Percentiles rank a stretch among this genome's conserved stretches.
Conservation (phyloP, 2,329 filamentous ascomycete genomes). For the Didymella arachidicola region DNA sequence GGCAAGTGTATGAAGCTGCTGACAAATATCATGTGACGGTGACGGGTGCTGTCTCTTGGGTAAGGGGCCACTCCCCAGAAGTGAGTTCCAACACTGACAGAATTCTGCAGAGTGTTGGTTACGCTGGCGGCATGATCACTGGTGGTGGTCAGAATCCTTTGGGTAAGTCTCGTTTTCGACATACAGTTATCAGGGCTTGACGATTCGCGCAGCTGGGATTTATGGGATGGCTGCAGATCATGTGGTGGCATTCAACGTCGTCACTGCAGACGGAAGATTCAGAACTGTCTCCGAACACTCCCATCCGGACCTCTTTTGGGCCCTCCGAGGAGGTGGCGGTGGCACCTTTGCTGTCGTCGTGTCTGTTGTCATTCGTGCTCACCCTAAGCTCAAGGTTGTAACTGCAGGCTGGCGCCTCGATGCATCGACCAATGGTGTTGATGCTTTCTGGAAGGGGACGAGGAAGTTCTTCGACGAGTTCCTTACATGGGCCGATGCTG, state of each 20-base stretch:
- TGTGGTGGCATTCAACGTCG: background rate
- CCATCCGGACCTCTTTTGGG: background rate
- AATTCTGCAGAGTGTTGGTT: background rate
- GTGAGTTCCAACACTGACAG: background rate
- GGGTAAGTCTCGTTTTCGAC: background rate
- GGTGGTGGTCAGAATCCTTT: background rate
- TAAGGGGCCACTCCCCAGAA: background rate
- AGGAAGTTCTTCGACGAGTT: constrained; percentile 1
- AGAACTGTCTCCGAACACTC: background rate
- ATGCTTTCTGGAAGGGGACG: background rate
- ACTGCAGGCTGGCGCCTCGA: background rate
- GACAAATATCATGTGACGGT: background rate
- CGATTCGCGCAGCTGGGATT: background rate
- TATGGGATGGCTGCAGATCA: background rate
- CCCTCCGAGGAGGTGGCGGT: background rate
- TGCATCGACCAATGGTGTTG: background rate
- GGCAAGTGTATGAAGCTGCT: background rate
- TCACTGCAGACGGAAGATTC: background rate
- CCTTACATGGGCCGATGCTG: background rate
- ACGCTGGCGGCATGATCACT: background rate
- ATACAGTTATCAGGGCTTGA: background rate
- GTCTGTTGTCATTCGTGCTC: background rate
- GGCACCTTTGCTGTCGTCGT: background rate
- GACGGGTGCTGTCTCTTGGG: background rate
- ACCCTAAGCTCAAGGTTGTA: background rate